phyloP scores from a whole-genome alignment of 129 eudicot genomes.

The sunflower (Helianthus annuus) region HanXRQr2.0-SUNRISE NC_035438.2:64268433-64268932 shows the following conservation, averaged over 20 bases:
- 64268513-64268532: background rate
- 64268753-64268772: background rate
- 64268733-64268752: background rate
- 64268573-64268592: background rate
- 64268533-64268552: background rate
- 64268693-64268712: background rate
- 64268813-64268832: too few relatives aligned
- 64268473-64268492: slow-evolving; percentile 6
- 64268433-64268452: slow-evolving; percentile 27
- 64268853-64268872: too few relatives aligned
- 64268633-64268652: background rate
- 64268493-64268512: background rate
- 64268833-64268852: too few relatives aligned
- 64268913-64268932: too few relatives aligned
- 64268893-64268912: too few relatives aligned
- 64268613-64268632: background rate
- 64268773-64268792: background rate
- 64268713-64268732: background rate
- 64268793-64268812: background rate
- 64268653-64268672: background rate
- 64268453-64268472: slow-evolving; percentile 12
- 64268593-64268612: background rate
- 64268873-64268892: too few relatives aligned
- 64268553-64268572: background rate
- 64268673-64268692: background rate